Base-by-base conservation (phyloP, 345 rosid genomes). In the Rhizophora apiculata region DNA sequence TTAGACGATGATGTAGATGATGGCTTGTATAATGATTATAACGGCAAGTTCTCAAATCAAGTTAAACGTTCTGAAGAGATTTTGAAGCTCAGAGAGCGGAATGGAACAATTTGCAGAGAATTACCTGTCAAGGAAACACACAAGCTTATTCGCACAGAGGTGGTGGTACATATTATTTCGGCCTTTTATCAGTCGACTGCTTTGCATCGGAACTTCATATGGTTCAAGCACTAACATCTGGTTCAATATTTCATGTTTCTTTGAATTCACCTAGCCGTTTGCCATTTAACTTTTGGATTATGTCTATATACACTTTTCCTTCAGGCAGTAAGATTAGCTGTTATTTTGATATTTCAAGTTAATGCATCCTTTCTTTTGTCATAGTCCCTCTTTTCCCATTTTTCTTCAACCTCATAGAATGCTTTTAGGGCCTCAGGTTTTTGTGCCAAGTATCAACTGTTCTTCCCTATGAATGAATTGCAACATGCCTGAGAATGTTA, bases 111-210 rank as follows among this genome's bases (percentile, higher is more conserved):
- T 81, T 95, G 99, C 85, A 85, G 99, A 87, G 90, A 86, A 60
- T 78, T 74, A 82, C 97, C 98, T 61, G 98, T 92, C 31, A 90
- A 86, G 82, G 97, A 90, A 87, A 90, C 99, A 22, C 74, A 82
- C 70, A 81, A 55, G 74, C 88, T 92, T 70, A 67, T 96, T 74
- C 98, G 97, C 34, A 81, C 94, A 8, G 97, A 92, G 98, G 99
- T 89, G 64, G 27, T 52, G 11, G 18, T 6, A 24, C 49, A 18
- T 37, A 26, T 32, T 15, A 6, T 60, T 59, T 13, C 5, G 26
- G 3, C 13, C 52, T 48, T n/a, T 43, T 43, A 43, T 43, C 5
- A 3, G 18, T 43, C 16, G 13, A 11, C 5, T 3, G 19, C 18
- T 0, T 13, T 43, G 49, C 49, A 43, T 43, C 13, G 5, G 49